Percentiles rank a stretch among this genome's conserved stretches.
phyloP scores from a whole-genome alignment of 2,329 filamentous ascomycete species.

The Ophiostoma sp. region DNA sequence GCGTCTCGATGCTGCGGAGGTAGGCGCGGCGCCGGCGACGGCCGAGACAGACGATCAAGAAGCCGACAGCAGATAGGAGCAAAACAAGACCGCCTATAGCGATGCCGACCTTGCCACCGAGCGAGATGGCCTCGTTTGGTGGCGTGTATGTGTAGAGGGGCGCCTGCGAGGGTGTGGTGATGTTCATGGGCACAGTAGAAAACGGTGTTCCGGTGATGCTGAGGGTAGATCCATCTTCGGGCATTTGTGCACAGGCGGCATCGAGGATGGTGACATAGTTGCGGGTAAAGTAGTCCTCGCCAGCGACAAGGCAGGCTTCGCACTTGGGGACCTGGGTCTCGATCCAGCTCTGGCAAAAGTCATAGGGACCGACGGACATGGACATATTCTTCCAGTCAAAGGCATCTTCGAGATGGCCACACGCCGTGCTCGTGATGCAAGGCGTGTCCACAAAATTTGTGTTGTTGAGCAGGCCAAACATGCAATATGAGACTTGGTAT shows the following conservation, averaged over 20 bases:
- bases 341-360: constrained; percentile 11
- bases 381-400: constrained; percentile 48
- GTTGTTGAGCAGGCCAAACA: constrained; percentile 43
- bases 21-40: constrained; percentile 50
- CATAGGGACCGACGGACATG: neutral
- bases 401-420: constrained; percentile 31
- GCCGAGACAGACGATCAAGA: constrained; percentile 51
- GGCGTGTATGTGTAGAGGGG: constrained; percentile 38
- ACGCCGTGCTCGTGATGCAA: constrained; percentile 40
- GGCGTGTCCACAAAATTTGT: constrained; percentile 29
- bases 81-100: constrained; percentile 47
- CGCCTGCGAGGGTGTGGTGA: constrained; percentile 45
- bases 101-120: constrained; percentile 55
- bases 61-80: constrained; percentile 45
- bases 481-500: constrained; percentile 44
- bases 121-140: constrained; percentile 43
- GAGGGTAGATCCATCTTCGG: constrained; percentile 36
- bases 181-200: constrained; percentile 38
- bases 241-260: constrained; percentile 45
- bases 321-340: constrained; percentile 41
- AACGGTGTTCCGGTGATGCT: constrained; percentile 43
- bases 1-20: constrained; percentile 43
- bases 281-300: constrained; percentile 40
- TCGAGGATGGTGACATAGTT: constrained; percentile 45
- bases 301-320: constrained; percentile 45